Evolutionary conservation across 179 eudicot species (phyloP).

Genomic region (Gypsophila paniculata): DNA sequence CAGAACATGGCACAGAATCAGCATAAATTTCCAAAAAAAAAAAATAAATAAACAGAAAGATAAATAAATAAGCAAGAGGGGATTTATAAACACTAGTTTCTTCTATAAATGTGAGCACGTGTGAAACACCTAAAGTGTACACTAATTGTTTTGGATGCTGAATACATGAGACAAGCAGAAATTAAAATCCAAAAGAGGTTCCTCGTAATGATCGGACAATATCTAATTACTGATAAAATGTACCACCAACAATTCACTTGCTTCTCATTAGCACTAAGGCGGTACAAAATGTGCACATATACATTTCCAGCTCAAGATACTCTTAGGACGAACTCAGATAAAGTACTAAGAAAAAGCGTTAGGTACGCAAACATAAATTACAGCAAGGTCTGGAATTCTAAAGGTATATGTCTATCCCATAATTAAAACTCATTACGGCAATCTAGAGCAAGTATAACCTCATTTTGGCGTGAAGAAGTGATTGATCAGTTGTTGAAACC

Average conservation of each 20-base stretch:
- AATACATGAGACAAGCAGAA: conserved; percentile 2
- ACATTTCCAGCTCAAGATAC: too few species aligned
- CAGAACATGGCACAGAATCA: conserved; percentile 18
- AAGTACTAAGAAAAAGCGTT: not conserved
- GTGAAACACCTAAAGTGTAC: not conserved
- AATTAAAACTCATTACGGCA: not conserved
- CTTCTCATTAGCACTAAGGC: not conserved
- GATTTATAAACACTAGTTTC: not conserved
- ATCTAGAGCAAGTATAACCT: not conserved
- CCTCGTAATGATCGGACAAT: too few species aligned
- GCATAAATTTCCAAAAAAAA: not conserved
- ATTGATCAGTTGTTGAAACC: not conserved
- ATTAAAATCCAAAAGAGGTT: not conserved
- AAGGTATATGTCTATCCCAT: not conserved
- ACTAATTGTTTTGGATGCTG: not conserved
- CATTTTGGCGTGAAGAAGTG: too few species aligned
- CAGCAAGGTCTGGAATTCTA: not conserved
- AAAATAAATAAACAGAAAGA: not conserved
- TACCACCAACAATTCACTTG: not conserved
- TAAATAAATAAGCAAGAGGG: not conserved
- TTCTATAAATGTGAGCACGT: not conserved
- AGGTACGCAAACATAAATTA: not conserved
- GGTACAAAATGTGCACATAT: too few species aligned
- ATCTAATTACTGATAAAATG: not conserved
- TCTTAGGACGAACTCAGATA: not conserved